Percentiles rank a stretch among this genome's conserved stretches.
Conservation (phyloP, 2,329 filamentous ascomycete species). For the Incumbomyces delicatus region DNA sequence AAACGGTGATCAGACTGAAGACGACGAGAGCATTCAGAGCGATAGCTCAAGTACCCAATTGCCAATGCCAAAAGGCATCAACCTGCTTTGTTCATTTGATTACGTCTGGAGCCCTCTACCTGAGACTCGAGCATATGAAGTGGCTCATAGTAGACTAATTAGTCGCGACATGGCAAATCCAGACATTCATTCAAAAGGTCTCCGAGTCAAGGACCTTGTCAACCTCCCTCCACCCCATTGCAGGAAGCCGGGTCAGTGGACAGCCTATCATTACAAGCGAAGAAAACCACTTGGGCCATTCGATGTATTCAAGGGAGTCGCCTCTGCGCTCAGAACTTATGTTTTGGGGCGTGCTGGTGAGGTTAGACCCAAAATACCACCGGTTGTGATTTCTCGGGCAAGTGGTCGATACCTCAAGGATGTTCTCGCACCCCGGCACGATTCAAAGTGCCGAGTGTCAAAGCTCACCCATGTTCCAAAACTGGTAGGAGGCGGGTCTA, state of each 20-base stretch:
- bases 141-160: conserved; percentile 15
- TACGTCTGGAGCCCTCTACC: conserved; percentile 17
- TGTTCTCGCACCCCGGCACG: background rate
- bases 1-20: too few species aligned
- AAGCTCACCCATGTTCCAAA: background rate
- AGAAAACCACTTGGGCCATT: background rate
- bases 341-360: background rate
- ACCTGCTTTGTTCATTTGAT: conserved; percentile 13
- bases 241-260: conserved; percentile 7
- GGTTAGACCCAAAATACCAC: background rate
- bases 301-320: background rate
- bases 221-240: conserved; percentile 16
- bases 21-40: background rate
- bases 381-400: background rate
- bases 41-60: background rate
- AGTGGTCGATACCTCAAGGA: background rate
- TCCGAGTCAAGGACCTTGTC: conserved; percentile 11
- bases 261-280: background rate
- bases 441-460: background rate
- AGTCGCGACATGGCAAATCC: conserved; percentile 12
- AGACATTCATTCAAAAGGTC: conserved; percentile 13
- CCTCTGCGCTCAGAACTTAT: background rate
- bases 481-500: background rate
- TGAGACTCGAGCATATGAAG: conserved; percentile 16
- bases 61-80: conserved; percentile 1